A percentile compares a stretch with the other conserved stretches of the same genome.
Evolutionary conservation across 352 stramenopile species (phyloP).

Genomic region (Hyphochytrium catenoides): DNA sequence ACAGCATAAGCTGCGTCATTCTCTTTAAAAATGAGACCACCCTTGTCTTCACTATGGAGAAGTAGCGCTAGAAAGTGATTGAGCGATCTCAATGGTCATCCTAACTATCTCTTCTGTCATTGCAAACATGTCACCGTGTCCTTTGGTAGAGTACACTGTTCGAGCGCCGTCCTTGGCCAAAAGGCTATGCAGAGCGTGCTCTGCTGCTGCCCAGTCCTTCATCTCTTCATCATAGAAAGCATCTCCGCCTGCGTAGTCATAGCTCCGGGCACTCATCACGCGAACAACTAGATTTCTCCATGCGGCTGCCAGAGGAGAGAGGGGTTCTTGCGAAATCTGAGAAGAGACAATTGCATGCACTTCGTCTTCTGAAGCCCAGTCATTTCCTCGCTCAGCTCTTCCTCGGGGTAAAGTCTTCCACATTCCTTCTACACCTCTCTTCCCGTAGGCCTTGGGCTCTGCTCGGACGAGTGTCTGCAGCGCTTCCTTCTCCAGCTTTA

Average conservation of each 20-base stretch:
- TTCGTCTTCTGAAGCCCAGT: not conserved
- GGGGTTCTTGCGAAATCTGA: not conserved
- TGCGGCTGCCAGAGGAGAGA: not conserved
- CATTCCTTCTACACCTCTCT: not conserved
- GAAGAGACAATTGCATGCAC: not conserved
- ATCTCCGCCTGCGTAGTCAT: not conserved
- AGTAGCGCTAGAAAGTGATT: too few species aligned
- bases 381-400: too few species aligned
- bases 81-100: too few species aligned
- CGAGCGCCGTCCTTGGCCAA: not conserved
- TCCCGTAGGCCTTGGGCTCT: not conserved
- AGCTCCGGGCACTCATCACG: slow-evolving; percentile 2
- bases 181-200: slow-evolving; percentile 1
- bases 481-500: not conserved
- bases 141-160: slow-evolving; percentile 1
- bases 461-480: slow-evolving; percentile 1
- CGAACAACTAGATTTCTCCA: not conserved
- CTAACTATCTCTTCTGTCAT: too few species aligned
- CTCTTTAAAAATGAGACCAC: too few species aligned
- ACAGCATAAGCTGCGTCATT: too few species aligned
- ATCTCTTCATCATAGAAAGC: slow-evolving; percentile 5
- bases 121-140: slow-evolving; percentile 4
- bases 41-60: too few species aligned
- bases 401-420: not conserved
- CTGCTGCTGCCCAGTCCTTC: slow-evolving; percentile 3